A percentile compares a stretch with the other conserved stretches of the same genome.
Conservation (phyloP, 495 filamentous ascomycete genomes). For the Penicillium flavigenum region DNA sequence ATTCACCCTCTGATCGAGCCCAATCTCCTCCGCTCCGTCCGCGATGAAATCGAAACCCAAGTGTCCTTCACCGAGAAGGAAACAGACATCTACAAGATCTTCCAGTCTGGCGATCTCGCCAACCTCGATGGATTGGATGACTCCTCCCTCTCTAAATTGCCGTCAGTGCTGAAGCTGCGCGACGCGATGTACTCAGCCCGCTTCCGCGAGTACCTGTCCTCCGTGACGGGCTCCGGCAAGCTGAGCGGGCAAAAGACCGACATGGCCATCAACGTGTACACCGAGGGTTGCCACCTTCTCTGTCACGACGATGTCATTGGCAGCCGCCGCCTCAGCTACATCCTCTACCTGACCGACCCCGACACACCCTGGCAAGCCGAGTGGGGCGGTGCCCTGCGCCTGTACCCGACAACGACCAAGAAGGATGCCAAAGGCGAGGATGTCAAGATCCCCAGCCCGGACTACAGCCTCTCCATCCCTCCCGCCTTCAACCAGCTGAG, state of each 20-base stretch:
- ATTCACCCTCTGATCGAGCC: conserved; percentile 78
- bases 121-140: conserved; percentile 93
- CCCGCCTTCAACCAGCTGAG: conserved; percentile 96
- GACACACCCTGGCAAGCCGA: conserved; percentile 86
- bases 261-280: conserved; percentile 99
- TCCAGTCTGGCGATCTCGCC: conserved; percentile 95
- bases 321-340: conserved; percentile 88
- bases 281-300: conserved; percentile 89
- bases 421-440: conserved; percentile 64
- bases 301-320: conserved; percentile 99
- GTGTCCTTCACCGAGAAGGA: conserved; percentile 97
- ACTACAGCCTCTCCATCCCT: conserved; percentile 74
- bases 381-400: conserved; percentile 90
- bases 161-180: conserved; percentile 80
- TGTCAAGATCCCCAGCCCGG: conserved; percentile 71
- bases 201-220: conserved; percentile 85
- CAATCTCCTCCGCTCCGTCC: conserved; percentile 78
- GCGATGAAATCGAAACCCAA: conserved; percentile 81
- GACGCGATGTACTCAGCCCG: conserved; percentile 88
- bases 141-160: conserved; percentile 74
- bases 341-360: conserved; percentile 92
- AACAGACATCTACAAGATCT: conserved; percentile 99
- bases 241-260: conserved; percentile 94
- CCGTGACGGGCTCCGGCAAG: conserved; percentile 78
- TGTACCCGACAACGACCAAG: conserved; percentile 76